Base-by-base conservation (phyloP, 148 eudicot genomes). In the Chenopodium quinoa region DNA sequence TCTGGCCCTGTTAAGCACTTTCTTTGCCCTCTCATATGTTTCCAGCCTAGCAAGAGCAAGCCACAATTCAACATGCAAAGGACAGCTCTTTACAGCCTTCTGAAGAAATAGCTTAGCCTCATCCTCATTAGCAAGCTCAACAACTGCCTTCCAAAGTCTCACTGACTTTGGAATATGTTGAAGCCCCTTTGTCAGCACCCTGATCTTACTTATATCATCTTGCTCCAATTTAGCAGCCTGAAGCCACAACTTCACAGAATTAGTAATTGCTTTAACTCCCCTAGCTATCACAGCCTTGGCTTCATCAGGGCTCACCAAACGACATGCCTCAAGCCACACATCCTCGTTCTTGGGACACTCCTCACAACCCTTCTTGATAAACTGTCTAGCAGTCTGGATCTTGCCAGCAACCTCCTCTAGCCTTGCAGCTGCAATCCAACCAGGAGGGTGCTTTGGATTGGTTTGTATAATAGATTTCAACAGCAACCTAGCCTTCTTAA, bases 361-460 rank as follows among this genome's bases (percentile, higher is more conserved):
- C 85, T 93, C 97, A 69, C 99, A 96, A 2, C 99, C 98, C 80
- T 86, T 90, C 78, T 81, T 85, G 27, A 95, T 93, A 82, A 93
- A 84, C 78, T 91, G 87, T 79, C 96, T 92, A 4, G 99, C 93
- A 19, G 82, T 87, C 88, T 83, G 89, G 77, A 90, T 83, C 92
- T 96, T 96, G 5, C 97, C 99, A 1, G 99, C 99, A 79, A 91
- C 94, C 87, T 93, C 99, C 86, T 96, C 98, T 84, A 96, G 82
- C 88, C 98, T 91, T 0, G 98, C 97, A 27, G 99, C 98, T 0
- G 97, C 99, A 82, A 96, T 93, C 99, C 99, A 96, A 68, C 99
- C 99, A 25, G 96, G 99, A 32, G 98, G 93, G 66, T 96, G 99
- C 69, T 92, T 94, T 10, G 97, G 98, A 79, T 96, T 96, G 4